Evolutionary conservation across 2,329 filamentous ascomycete species (phyloP), one percentile per base, ranked within the genome.

Genomic region (Colletotrichum cuscutae): DNA sequence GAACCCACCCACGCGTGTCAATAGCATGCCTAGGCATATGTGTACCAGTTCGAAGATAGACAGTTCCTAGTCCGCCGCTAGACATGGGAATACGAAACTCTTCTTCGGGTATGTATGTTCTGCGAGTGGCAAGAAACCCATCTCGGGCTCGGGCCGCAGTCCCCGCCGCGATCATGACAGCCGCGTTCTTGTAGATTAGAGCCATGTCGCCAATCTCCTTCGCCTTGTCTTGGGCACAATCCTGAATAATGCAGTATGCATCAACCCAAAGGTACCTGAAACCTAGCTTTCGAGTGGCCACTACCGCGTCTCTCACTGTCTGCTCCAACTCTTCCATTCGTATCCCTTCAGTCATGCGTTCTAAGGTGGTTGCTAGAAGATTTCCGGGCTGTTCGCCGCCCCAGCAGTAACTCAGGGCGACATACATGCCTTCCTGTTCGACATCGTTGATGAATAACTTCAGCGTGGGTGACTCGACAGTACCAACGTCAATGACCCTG

Each of bases 361-460:
- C 22, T 1, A 75, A 32, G 2, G 49, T 26, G 19, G 42, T 9
- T 22, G 8, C 7, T 9, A 49, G 19, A 8, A 49, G 42, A 1
- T n/a, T 49, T 9, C 42, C 58, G 11, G 37, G n/a, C 49, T 74
- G 65, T 2, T 32, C 11, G 35, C 63, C 69, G 54, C 75, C 75
- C 75, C 75, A 76, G 28, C 74, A 75, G 19, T 76, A 76, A 68
- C 75, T 76, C 8, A 76, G 66, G 1, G 75, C 75, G 19, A 74
- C n/a, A 42, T 76, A 76, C 19, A 59, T 49, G 4, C 60, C 72
- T 26, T 24, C 53, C 15, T 37, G 2, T 7, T 73, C 68, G 5
- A 32, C 11, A 0, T 56, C 24, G 15, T 73, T 74, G n/a, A 73
- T 2, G 26, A 56, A 58, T 9, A 74, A 13, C n/a, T 13, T 60